These are phyloP conservation scores for Colletotrichum cereale DNA, from an alignment of 2,329 filamentous ascomycete genomes.

Conservation along the genomic window DNA sequence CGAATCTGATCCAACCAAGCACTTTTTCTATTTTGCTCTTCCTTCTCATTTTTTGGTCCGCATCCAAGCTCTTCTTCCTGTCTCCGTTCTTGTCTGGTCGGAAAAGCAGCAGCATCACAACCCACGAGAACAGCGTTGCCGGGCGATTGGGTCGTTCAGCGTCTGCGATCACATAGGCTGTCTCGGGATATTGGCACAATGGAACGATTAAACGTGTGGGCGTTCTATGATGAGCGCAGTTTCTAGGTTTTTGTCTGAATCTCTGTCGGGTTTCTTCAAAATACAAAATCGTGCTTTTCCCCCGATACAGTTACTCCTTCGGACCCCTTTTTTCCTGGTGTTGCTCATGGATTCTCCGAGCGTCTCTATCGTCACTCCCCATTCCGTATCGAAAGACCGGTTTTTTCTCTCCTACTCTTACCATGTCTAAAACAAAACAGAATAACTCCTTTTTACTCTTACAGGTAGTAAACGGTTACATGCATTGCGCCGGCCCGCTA, in stretches of 20 bases:
- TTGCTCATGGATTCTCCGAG: not conserved
- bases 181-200: not conserved
- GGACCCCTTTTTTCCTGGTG: not conserved
- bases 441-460: slow-evolving; percentile 11
- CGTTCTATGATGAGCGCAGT: not conserved
- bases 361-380: not conserved
- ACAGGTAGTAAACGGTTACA: slow-evolving; percentile 22
- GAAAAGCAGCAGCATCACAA: not conserved
- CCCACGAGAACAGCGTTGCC: not conserved
- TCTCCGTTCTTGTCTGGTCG: too few relatives aligned
- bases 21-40: too few relatives aligned
- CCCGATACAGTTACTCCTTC: not conserved
- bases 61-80: too few relatives aligned
- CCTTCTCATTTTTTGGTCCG: too few relatives aligned
- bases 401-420: not conserved
- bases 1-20: too few relatives aligned
- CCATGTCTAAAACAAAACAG: not conserved
- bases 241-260: not conserved
- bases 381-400: not conserved
- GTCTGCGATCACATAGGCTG: not conserved
- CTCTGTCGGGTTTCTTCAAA: not conserved
- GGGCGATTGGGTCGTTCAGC: not conserved
- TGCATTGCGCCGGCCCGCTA: slow-evolving; percentile 34
- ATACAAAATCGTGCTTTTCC: not conserved
- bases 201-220: not conserved